Percentiles rank a stretch among this genome's conserved stretches.
Conservation (phyloP, 1,139 yeast species). For the Geotrichum phurueaensis region DNA sequence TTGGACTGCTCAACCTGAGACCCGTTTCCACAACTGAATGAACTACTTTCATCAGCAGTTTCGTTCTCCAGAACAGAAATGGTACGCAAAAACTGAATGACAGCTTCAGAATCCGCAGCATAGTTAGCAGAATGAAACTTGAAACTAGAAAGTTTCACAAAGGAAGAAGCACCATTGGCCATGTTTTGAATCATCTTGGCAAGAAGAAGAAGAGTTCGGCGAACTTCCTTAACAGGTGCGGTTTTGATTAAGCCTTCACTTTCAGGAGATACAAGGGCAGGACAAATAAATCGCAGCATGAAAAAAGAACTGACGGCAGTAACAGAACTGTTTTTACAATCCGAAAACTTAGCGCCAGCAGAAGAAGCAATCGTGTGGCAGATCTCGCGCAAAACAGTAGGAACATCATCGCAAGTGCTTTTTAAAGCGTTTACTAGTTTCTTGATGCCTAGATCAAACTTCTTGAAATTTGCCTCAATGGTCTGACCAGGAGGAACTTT, state of each 20-base stretch:
- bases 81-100: slow-evolving; percentile 11
- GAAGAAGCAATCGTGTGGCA: slow-evolving; percentile 56
- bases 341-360: slow-evolving; percentile 56
- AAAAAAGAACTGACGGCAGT: slow-evolving; percentile 79
- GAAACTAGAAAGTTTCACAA: slow-evolving; percentile 54
- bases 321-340: slow-evolving; percentile 42
- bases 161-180: slow-evolving; percentile 66
- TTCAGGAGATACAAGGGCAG: slow-evolving; percentile 81
- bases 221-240: slow-evolving; percentile 40
- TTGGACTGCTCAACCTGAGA: slow-evolving; percentile 26
- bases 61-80: slow-evolving; percentile 18
- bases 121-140: slow-evolving; percentile 13
- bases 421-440: slow-evolving; percentile 53
- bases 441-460: slow-evolving; percentile 52
- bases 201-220: slow-evolving; percentile 62
- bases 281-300: slow-evolving; percentile 74
- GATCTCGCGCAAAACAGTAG: slow-evolving; percentile 56
- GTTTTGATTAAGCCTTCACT: slow-evolving; percentile 38
- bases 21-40: not conserved
- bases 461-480: slow-evolving; percentile 42
- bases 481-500: slow-evolving; percentile 41
- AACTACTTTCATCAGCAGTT: slow-evolving; percentile 6
- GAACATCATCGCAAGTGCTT: slow-evolving; percentile 48
- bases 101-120: slow-evolving; percentile 6
- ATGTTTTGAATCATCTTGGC: slow-evolving; percentile 77